Conservation (phyloP, 306 rosid species). For the Ormosia emarginata region DNA sequence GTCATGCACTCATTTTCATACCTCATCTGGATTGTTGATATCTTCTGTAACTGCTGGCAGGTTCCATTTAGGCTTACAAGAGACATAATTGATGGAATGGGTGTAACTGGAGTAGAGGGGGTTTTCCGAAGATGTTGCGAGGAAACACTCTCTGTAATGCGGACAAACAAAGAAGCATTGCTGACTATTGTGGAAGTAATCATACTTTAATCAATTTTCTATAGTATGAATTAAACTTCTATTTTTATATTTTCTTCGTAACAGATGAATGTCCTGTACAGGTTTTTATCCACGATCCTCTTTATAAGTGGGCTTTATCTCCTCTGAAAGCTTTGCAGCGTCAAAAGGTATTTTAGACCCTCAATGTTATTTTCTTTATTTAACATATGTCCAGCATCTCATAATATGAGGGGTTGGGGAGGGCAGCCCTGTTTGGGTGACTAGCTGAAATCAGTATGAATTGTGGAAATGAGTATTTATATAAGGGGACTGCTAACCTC, state of each 20-base stretch:
- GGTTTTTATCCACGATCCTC: constrained; percentile 98
- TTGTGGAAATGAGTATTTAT: not conserved
- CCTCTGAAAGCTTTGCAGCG: constrained; percentile 98
- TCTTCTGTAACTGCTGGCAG: constrained; percentile 39
- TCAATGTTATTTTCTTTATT: not conserved
- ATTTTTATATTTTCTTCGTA: constrained; percentile 13
- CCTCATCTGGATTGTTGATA: constrained; percentile 9
- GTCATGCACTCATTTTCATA: not conserved
- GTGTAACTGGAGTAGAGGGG: constrained; percentile 89
- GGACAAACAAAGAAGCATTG: constrained; percentile 89
- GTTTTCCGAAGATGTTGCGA: constrained; percentile 96
- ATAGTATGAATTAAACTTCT: not conserved
- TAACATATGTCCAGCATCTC: constrained; percentile 9
- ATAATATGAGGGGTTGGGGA: not conserved
- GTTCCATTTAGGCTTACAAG: constrained; percentile 93
- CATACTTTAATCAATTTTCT: constrained; percentile 1
- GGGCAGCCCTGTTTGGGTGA: not conserved
- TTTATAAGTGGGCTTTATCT: constrained; percentile 93
- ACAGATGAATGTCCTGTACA: constrained; percentile 33
- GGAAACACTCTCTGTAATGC: constrained; percentile 94
- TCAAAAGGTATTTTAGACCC: constrained; percentile 63
- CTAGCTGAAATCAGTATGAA: constrained; percentile 1
- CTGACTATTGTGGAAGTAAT: constrained; percentile 85
- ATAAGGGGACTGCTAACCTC: not conserved
- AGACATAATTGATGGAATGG: constrained; percentile 95